Evolutionary conservation across 2,329 filamentous ascomycete genomes (phyloP).

Genomic region (Epichloe uncinata): DNA sequence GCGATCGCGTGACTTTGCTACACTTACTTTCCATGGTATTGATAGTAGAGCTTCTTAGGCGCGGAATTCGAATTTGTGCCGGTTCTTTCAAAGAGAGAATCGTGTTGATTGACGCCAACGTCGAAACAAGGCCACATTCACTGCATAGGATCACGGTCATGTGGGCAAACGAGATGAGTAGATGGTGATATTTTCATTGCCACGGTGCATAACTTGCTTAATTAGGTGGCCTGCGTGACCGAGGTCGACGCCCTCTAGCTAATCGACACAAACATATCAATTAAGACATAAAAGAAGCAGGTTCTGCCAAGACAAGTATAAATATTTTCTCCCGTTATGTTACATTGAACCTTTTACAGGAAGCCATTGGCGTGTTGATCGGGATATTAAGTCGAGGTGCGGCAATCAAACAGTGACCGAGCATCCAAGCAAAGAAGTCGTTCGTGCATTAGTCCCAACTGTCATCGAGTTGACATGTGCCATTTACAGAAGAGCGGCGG

Average conservation of each 20-base stretch:
- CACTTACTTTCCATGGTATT: too few species aligned
- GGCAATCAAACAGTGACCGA: background rate
- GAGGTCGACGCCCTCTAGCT: background rate
- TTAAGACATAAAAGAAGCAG: background rate
- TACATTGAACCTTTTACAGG: background rate
- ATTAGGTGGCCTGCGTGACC: background rate
- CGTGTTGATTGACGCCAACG: too few species aligned
- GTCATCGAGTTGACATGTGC: background rate
- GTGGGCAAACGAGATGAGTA: background rate
- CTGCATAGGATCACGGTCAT: background rate
- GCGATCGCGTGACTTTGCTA: too few species aligned
- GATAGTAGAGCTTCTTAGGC: too few species aligned
- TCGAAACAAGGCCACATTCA: background rate
- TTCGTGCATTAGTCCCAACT: background rate
- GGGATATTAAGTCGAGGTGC: background rate
- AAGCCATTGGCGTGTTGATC: background rate
- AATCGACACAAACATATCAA: background rate
- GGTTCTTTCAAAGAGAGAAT: too few species aligned
- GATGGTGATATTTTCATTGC: background rate
- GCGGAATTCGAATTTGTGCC: too few species aligned
- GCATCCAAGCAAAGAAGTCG: background rate
- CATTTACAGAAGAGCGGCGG: conserved; percentile 6
- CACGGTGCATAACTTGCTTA: background rate
- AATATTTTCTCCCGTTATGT: background rate
- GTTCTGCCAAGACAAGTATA: background rate